Evolutionary conservation across 139 green algal species (phyloP), one percentile per base, ranked within the genome.

Genomic region (Volvox africanus): DNA sequence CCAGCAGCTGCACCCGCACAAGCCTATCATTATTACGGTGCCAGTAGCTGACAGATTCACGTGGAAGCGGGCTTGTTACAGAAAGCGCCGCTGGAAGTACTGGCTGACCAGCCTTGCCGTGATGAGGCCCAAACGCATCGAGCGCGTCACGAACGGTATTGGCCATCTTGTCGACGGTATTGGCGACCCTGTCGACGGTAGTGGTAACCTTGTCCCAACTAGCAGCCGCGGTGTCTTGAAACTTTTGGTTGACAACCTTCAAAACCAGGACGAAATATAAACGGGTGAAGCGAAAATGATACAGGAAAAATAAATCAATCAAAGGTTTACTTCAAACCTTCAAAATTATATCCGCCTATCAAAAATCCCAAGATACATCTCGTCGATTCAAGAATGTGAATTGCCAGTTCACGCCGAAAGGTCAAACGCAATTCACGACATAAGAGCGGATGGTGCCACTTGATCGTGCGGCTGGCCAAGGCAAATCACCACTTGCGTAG

Each of bases 221-320:
- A 61, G 33, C 80, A 14, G 80, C 80, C 18, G 80, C 80, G 28
- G 55, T 86, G 55, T 86, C 80, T 13, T 30, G 28, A 44, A 73
- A n/a, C 28, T 86, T n/a, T 73, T 86, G 80, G 6, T 75, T 86
- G 55, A 86, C 80, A 16, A 73, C 55, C 80, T 86, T 33, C 65
- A 73, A 55, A 55, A 55, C 44, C 44, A 55, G 44, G 9, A 55
- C 44, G 44, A 55, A 55, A 55, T 55, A 55, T 55, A 5, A 5
- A 55, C 44, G 44, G 44, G 44, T 14, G 44, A 5, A 55, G 44
- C 44, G 9, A 55, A 9, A 55, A 55, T 55, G 44, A 9, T 55
- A 55, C 9, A 55, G 44, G 44, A 55, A 9, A 9, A 55, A 55
- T 55, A 14, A 55, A 55, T 55, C 44, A 55, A 55, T 55, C 5